These are phyloP conservation scores for Podila verticillata DNA, from an alignment of 192 early-diverging fungal genomes.

Conservation along the genomic window DNA sequence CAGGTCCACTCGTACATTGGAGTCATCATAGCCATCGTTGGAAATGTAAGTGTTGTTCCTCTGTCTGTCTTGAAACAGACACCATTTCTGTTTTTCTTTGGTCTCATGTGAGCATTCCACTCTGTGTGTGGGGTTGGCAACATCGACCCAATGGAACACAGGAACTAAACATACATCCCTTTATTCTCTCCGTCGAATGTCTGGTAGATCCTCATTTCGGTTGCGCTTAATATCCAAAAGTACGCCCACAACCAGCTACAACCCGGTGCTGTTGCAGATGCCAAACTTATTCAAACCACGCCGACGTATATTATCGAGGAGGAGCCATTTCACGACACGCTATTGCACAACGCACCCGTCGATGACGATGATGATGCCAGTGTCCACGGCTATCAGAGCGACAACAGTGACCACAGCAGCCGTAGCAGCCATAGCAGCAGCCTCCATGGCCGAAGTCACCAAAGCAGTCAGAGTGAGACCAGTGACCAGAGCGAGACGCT, in stretches of 20 bases:
- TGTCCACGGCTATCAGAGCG: neutral
- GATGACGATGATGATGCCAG: neutral
- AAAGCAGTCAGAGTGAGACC: slow-evolving; percentile 22
- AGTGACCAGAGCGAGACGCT: slow-evolving; percentile 42
- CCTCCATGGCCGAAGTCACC: slow-evolving; percentile 4
- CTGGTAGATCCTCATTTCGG: slow-evolving; percentile 69
- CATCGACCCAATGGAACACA: neutral
- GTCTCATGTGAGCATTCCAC: too few relatives aligned
- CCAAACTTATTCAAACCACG: slow-evolving; percentile 9
- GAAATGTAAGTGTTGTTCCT: slow-evolving; percentile 59
- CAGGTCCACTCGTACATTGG: slow-evolving; percentile 68
- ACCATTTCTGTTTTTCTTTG: too few relatives aligned
- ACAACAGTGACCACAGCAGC: slow-evolving; percentile 12
- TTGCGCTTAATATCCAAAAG: slow-evolving; percentile 80
- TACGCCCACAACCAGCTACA: slow-evolving; percentile 62
- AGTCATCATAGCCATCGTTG: slow-evolving; percentile 68
- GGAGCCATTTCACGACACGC: neutral
- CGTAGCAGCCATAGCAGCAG: slow-evolving; percentile 1
- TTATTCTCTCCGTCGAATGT: neutral
- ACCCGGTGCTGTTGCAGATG: slow-evolving; percentile 9
- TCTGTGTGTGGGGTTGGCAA: too few relatives aligned
- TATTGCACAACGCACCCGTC: neutral
- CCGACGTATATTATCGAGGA: slow-evolving; percentile 1
- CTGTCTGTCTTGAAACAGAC: neutral
- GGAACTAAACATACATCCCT: neutral